Base-by-base conservation (phyloP, 177 flowering plant species). In the Vitis hybrid region DNA sequence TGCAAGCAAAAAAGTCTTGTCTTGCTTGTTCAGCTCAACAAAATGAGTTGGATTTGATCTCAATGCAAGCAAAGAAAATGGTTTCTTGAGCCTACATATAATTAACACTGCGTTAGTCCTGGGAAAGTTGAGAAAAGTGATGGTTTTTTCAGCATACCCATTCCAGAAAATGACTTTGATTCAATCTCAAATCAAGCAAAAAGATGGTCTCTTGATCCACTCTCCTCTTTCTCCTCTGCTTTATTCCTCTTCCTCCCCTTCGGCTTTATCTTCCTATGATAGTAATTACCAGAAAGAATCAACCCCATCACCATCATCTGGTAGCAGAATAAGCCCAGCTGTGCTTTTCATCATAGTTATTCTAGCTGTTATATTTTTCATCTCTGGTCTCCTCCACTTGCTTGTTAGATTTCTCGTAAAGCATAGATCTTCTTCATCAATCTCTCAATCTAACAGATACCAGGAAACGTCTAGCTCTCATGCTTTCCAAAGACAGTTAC, bases 301-400 rank as follows among this genome's bases (percentile, higher is more conserved):
- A 62, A 15, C 65, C 13, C 35, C 74, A 4, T 51, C 80, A 2
- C 21, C 83, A 27, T 79, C 85, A 4, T 73, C 81, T 60, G 72
- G 81, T 40, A 72, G 58, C 50, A 74, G 70, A 70, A 71, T 80
- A 52, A 82, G 82, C 70, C 86, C 86, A 11, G 72, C 83, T 57
- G 56, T 81, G 66, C 72, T 79, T 14, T 63, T 81, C 49, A 73
- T 81, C 56, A 77, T 83, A 50, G 76, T 81, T 8, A 78, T 79
- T 65, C 60, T 82, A 56, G 85, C 82, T 74, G 79, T 80, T 24
- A 19, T 82, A 13, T 80, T 80, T 32, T 82, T 82, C 77, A 74
- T 82, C 48, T 82, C 83, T 24, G 85, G 83, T 68, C 62, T 82
- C n/a, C 80, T 84, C 50, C 87, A 80, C 67, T 71, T 84, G 72